Base-by-base conservation (phyloP, 768 basidiomycete genomes). In the Lactifluus subvellereus region DNA sequence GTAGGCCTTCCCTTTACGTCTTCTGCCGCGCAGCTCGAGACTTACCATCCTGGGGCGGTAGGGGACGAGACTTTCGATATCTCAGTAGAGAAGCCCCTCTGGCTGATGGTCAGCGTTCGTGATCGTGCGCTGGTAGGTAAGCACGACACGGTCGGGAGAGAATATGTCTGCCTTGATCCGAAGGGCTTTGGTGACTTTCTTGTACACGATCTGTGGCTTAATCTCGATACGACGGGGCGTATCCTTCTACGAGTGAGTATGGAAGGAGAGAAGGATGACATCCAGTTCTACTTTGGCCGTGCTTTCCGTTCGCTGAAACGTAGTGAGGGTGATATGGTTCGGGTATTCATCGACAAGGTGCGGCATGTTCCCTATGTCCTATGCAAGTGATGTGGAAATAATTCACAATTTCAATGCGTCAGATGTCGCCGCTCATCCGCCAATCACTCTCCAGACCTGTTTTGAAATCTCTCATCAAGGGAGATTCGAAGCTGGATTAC, bases 181-280 rank as follows among this genome's bases (percentile, higher is more conserved):
- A 79, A 82, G 63, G 84, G 91, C 58, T 96, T 91, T 69, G 87
- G 86, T 13, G 94, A 99, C 77, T 88, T 89, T 72, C 77, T 98
- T 63, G 79, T 93, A 2, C 94, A 94, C 69, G 97, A 99, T 62
- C 72, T 95, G 7, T 94, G 94, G 89, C 82, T 95, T 77, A 89
- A 92, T 64, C 77, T 98, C 16, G 95, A 98, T 71, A 85, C 87
- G 0, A 81, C 85, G 58, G 94, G 97, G 5, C 84, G 93, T 38
- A 81, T 98, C 54, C 76, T 97, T 42, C 77, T 97, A 37, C 84
- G 97, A 20, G 82, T 98, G 61, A 95, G 93, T 71, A 97, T 98
- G 94, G 97, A 99, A 71, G 94, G 95, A 57, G 97, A 98, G 80
- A 94, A 96, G 75, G 94, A 97, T 69, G 97, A 99, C 72, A 91